Evolutionary conservation across 2,329 filamentous ascomycete species (phyloP), one percentile per base, ranked within the genome.

Genomic region (Aspergillus melleus): DNA sequence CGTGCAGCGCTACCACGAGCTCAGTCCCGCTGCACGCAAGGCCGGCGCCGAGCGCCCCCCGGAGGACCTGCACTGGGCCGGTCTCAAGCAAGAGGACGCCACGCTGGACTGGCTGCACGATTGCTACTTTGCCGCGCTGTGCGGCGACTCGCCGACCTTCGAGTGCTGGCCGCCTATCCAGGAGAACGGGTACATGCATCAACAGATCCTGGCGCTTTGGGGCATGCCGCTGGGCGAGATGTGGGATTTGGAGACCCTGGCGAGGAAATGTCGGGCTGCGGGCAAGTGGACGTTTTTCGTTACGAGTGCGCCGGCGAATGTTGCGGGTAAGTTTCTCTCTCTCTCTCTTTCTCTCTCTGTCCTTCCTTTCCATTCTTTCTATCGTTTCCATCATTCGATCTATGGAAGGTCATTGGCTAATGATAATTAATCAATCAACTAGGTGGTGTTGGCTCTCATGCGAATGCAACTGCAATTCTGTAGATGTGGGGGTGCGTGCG

Each of bases 81-180:
- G 84, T 0, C 58, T 86, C 3, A 78, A 78, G 51, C 83, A 84
- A 63, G 82, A 84, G 53, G 74, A 84, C 52, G 81, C 82, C 49
- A 81, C 87, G 4, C 76, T 85, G 8, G 82, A 84, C 55, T 91
- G 88, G 88, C 63, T 91, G 60, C 88, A 90, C 77, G 86, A 91
- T 68, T 84, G 82, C 64, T 86, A 88, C 55, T 90, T 91, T 65
- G 80, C 88, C 0, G 86, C 84, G 0, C 87, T 89, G 1, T 86
- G 83, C 0, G 86, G 86, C 0, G 89, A 91, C 69, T 77, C 81
- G 12, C 84, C 83, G 20, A 79, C 83, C 0, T 90, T 91, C 62
- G 89, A 91, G 75, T 81, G 83, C 0, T 84, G 85, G 73, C 86
- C 87, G 2, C 83, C 84, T 6, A 58, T 66, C 9, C 64, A 72